Conservation (phyloP, 2,329 filamentous ascomycete species). For the Cytospora piceae region DNA sequence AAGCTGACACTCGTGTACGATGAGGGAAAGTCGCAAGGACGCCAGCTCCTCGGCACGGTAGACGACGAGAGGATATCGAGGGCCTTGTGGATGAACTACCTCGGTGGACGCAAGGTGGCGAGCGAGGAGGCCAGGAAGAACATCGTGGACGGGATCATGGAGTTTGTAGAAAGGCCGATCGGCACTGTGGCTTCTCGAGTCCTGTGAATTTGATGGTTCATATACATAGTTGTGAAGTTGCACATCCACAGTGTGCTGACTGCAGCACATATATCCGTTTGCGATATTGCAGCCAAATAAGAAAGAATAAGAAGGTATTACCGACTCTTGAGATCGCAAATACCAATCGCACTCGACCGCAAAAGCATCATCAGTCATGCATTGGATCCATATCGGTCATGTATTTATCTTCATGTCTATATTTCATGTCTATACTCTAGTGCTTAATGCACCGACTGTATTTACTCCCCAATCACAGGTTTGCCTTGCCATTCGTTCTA, state of each 20-base stretch:
- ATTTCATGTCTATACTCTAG: not conserved
- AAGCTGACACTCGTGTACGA: constrained; percentile 70
- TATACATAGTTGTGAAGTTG: constrained; percentile 33
- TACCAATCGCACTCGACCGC: not conserved
- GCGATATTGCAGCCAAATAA: not conserved
- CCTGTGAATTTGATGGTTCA: constrained; percentile 40
- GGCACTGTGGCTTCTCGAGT: constrained; percentile 86
- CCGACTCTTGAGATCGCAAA: not conserved
- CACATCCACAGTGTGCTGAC: constrained; percentile 25
- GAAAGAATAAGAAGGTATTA: not conserved
- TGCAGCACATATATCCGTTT: not conserved
- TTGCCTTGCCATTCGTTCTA: constrained; percentile 20
- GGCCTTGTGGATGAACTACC: constrained; percentile 86
- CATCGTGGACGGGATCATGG: constrained; percentile 85
- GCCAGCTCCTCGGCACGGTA: constrained; percentile 69
- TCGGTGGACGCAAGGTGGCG: constrained; percentile 84
- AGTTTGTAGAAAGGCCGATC: constrained; percentile 83
- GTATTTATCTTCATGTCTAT: not conserved
- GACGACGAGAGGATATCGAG: constrained; percentile 79
- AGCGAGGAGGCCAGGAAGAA: constrained; percentile 80
- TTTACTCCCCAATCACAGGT: constrained; percentile 10
- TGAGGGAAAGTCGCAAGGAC: constrained; percentile 49
- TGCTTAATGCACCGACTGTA: not conserved
- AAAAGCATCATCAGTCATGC: not conserved
- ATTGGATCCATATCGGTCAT: not conserved